Base-by-base conservation (phyloP, 164 flowering plant species). In the Berberis thunbergii region DNA sequence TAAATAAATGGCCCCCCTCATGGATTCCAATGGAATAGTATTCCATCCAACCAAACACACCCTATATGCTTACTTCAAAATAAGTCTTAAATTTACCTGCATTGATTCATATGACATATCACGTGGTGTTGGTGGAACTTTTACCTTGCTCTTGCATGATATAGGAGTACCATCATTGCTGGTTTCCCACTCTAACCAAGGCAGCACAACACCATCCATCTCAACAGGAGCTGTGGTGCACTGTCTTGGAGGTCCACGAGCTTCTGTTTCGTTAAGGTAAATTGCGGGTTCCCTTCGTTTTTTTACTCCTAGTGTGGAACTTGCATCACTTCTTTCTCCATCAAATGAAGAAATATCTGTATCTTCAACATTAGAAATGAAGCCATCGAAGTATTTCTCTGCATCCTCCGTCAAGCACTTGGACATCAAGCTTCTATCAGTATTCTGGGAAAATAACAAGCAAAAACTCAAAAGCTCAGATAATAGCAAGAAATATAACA, bases 111-210 rank as follows among this genome's bases (percentile, higher is more conserved):
- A 64, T 5, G 66, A 13, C 43, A 57, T 57, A 70, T 73, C 46
- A 45, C 61, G 66, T n/a, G 84, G 72, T 52, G 78, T 67, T 41
- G 52, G 26, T 12, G 75, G 76, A 43, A 68, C 65, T 46, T 72
- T 67, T 43, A 56, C 64, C 55, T 70, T 78, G 41, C 59, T 73
- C 73, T 72, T 78, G 69, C 63, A 61, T 49, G 73, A 43, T 11
- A 67, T 53, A 49, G 86, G 83, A 62, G 92, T 72, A 54, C 60
- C 63, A 69, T 91, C 91, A 76, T 70, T 77, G 60, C 76, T 67
- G 46, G 96, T 84, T 73, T 91, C 99, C 99, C 99, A 95, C 56
- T 85, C 80, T 82, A 94, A 75, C 99, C 99, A 94, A 48, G 99
- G 97, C 57, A 94, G 70, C 54, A 77, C 73, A 66, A 94, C 80